phyloP scores from a whole-genome alignment of 2,329 filamentous ascomycete species.

The Thermoascus crustaceus region DNA sequence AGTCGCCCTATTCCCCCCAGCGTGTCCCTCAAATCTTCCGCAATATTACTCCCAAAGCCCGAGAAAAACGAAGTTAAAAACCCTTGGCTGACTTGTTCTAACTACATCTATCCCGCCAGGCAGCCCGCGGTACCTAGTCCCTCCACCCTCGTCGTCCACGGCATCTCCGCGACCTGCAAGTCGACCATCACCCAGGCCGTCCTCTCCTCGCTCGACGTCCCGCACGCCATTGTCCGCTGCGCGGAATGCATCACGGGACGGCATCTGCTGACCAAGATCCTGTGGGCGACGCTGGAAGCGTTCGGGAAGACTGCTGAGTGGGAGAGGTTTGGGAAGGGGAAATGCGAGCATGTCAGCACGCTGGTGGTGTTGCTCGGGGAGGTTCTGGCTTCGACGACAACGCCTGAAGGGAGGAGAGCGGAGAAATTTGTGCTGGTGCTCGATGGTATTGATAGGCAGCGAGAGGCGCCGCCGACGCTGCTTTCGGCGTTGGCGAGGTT shows the following conservation, averaged over 20 bases:
- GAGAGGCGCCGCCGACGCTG: slow-evolving; percentile 70
- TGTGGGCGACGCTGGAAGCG: slow-evolving; percentile 31
- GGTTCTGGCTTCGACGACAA: slow-evolving; percentile 24
- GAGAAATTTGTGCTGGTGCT: slow-evolving; percentile 73
- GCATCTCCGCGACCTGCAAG: slow-evolving; percentile 81
- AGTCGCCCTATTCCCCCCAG: slow-evolving; percentile 12
- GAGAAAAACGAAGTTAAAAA: background rate
- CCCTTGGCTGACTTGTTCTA: background rate
- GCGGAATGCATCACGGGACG: slow-evolving; percentile 39
- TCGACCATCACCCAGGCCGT: slow-evolving; percentile 59
- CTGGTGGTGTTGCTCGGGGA: slow-evolving; percentile 61
- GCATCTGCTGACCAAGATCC: slow-evolving; percentile 39
- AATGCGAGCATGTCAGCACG: slow-evolving; percentile 74
- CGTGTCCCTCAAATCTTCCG: too few relatives aligned
- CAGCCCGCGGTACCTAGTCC: slow-evolving; percentile 53
- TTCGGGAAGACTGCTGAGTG: slow-evolving; percentile 30
- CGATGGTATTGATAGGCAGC: slow-evolving; percentile 77
- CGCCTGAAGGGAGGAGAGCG: slow-evolving; percentile 18
- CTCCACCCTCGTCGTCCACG: slow-evolving; percentile 69
- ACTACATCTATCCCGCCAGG: background rate
- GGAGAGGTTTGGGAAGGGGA: slow-evolving; percentile 43
- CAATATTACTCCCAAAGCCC: background rate
- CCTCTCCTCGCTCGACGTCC: slow-evolving; percentile 51
- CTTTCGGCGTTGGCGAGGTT: slow-evolving; percentile 73
- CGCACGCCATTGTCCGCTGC: slow-evolving; percentile 35